Evolutionary conservation across 225 moss, liverwort and hornwort species (phyloP).

Genomic region (Straminergon stramineum): DNA sequence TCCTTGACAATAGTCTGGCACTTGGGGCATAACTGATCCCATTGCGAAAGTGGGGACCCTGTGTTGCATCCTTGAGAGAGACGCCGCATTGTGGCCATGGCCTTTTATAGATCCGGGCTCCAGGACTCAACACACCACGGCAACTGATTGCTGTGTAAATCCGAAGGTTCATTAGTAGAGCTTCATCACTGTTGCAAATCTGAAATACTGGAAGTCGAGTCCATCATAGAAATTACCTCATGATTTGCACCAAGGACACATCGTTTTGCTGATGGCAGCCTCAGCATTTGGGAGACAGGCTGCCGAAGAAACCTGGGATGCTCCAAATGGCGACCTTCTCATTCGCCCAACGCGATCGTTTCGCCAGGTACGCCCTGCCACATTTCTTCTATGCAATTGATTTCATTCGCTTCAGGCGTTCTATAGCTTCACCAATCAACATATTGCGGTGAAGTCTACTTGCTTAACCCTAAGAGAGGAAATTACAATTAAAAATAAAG

Average conservation of each 20-base stretch:
- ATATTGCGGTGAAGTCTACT: background rate
- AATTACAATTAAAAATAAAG: background rate
- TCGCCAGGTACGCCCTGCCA: background rate
- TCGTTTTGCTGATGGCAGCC: background rate
- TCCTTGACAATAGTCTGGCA: conserved; percentile 42
- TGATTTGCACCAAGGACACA: background rate
- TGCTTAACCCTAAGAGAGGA: background rate
- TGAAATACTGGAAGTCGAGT: background rate
- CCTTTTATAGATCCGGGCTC: background rate
- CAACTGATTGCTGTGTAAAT: background rate
- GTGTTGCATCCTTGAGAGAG: conserved; percentile 38
- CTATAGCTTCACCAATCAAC: background rate
- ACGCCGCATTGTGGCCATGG: conserved; percentile 46
- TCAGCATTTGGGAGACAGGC: background rate
- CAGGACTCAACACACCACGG: background rate
- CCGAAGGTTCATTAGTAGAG: background rate
- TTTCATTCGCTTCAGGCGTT: background rate
- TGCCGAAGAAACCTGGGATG: background rate
- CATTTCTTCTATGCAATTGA: background rate
- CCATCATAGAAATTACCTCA: background rate
- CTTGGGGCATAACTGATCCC: conserved; percentile 51
- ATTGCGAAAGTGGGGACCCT: conserved; percentile 25
- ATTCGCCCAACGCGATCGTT: background rate
- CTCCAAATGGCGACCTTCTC: background rate
- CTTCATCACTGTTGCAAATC: background rate